Percentiles rank a stretch among this genome's conserved stretches.
These are phyloP conservation scores for Diversispora epigaea DNA, from an alignment of 192 early-diverging fungal genomes.

Conservation along the genomic window DNA sequence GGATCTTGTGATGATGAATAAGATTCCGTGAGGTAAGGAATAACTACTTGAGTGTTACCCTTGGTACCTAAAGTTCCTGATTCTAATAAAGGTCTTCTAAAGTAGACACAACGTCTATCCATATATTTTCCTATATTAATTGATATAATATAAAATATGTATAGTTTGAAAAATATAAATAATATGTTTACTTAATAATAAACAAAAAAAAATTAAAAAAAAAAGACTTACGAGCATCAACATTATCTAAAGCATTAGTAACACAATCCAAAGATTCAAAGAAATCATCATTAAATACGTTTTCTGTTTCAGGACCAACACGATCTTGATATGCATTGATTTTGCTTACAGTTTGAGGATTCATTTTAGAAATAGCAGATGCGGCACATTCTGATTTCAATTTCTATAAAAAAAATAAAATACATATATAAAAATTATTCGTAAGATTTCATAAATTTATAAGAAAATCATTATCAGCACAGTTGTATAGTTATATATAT, in stretches of 20 bases:
- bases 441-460: not conserved
- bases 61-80: slow-evolving; percentile 99
- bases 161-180: too few relatives aligned
- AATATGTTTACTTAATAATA: too few relatives aligned
- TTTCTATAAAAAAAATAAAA: slow-evolving; percentile 51
- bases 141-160: too few relatives aligned
- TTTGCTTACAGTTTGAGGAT: slow-evolving; percentile 73
- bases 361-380: slow-evolving; percentile 86
- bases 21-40: slow-evolving; percentile 95
- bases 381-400: slow-evolving; percentile 93
- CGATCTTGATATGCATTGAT: slow-evolving; percentile 84
- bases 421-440: too few relatives aligned
- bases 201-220: too few relatives aligned
- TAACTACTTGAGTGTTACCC: slow-evolving; percentile 98
- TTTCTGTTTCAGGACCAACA: slow-evolving; percentile 93
- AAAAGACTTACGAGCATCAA: slow-evolving; percentile 83
- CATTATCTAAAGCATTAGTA: slow-evolving; percentile 98
- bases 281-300: slow-evolving; percentile 57
- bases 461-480: not conserved
- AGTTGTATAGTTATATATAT: slow-evolving; percentile 1
- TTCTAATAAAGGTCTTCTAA: slow-evolving; percentile 91
- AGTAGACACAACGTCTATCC: slow-evolving; percentile 96
- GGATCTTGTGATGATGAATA: slow-evolving; percentile 98
- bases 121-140: slow-evolving; percentile 66
- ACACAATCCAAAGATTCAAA: slow-evolving; percentile 87